Percentiles rank a stretch among this genome's conserved stretches.
Evolutionary conservation across 106 monocot species (phyloP).

Genomic region (Allium fistulosum): DNA sequence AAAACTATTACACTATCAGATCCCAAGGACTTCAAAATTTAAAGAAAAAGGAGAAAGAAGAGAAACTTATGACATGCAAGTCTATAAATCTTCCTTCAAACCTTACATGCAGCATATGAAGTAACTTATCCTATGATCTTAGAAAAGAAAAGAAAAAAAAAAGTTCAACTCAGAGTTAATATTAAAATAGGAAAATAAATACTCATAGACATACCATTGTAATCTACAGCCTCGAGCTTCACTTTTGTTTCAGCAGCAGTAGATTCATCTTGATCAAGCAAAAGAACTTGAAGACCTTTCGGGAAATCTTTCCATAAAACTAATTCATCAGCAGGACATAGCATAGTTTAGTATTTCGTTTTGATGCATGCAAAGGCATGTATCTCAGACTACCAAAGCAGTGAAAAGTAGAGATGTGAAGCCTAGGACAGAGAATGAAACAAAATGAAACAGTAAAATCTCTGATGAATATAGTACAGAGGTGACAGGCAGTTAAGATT

Average conservation of each 20-base stretch:
- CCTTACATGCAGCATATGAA: too few relatives aligned
- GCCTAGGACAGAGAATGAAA: not conserved
- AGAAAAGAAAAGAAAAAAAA: too few relatives aligned
- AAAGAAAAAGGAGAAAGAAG: too few relatives aligned
- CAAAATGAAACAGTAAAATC: not conserved
- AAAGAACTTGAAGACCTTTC: conserved; percentile 45
- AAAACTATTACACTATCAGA: too few relatives aligned
- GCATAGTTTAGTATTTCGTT: conserved; percentile 14
- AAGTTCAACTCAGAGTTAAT: too few relatives aligned
- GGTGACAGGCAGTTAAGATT: not conserved
- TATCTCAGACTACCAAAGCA: not conserved
- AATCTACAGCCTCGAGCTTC: conserved; percentile 54
- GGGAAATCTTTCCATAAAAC: conserved; percentile 51
- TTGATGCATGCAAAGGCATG: not conserved
- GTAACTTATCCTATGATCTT: too few relatives aligned
- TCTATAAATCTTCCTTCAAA: too few relatives aligned
- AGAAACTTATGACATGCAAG: too few relatives aligned
- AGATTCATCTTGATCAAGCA: conserved; percentile 23
- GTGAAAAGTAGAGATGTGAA: not conserved
- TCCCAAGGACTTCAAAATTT: too few relatives aligned
- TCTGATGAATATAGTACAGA: not conserved
- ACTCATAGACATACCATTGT: conserved; percentile 22
- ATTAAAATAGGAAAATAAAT: too few relatives aligned
- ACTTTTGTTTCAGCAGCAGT: conserved; percentile 32
- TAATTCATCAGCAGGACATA: conserved; percentile 22